Conservation (phyloP, 805 yeast species). For the Candida morakotiae region DNA sequence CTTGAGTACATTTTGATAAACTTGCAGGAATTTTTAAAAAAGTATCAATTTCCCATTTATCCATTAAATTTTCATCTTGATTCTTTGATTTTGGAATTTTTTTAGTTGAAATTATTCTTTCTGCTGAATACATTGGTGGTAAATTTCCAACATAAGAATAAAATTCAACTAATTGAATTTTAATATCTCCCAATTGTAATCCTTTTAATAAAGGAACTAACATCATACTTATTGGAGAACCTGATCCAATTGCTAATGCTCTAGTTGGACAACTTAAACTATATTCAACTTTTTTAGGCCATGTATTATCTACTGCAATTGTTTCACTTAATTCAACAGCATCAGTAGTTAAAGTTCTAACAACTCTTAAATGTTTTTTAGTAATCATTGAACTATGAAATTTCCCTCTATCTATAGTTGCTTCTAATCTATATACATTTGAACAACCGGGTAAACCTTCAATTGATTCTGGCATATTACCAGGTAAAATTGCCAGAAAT, state of each 20-base stretch:
- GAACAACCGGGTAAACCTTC: slow-evolving; percentile 86
- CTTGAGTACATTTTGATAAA: slow-evolving; percentile 78
- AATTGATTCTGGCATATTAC: slow-evolving; percentile 78
- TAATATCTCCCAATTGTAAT: slow-evolving; percentile 68
- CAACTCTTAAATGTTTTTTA: slow-evolving; percentile 70
- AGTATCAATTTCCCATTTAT: slow-evolving; percentile 70
- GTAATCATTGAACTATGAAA: slow-evolving; percentile 62
- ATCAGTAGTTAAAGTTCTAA: slow-evolving; percentile 85
- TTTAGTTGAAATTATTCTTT: slow-evolving; percentile 54
- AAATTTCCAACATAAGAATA: slow-evolving; percentile 55
- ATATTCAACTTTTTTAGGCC: slow-evolving; percentile 94
- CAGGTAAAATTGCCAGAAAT: slow-evolving; percentile 80
- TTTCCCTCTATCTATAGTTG: slow-evolving; percentile 79
- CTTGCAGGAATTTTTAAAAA: slow-evolving; percentile 65
- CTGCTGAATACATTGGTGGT: slow-evolving; percentile 58
- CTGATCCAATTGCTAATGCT: slow-evolving; percentile 87
- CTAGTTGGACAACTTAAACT: slow-evolving; percentile 80
- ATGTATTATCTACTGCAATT: slow-evolving; percentile 87
- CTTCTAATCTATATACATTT: slow-evolving; percentile 67
- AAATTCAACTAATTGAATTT: slow-evolving; percentile 63
- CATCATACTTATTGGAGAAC: slow-evolving; percentile 62
- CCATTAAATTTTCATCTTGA: slow-evolving; percentile 40
- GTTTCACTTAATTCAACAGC: slow-evolving; percentile 86
- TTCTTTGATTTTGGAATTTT: slow-evolving; percentile 36
- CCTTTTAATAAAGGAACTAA: slow-evolving; percentile 83